Conservation (phyloP, 2,329 filamentous ascomycete genomes). For the Talaromyces sp. region DNA sequence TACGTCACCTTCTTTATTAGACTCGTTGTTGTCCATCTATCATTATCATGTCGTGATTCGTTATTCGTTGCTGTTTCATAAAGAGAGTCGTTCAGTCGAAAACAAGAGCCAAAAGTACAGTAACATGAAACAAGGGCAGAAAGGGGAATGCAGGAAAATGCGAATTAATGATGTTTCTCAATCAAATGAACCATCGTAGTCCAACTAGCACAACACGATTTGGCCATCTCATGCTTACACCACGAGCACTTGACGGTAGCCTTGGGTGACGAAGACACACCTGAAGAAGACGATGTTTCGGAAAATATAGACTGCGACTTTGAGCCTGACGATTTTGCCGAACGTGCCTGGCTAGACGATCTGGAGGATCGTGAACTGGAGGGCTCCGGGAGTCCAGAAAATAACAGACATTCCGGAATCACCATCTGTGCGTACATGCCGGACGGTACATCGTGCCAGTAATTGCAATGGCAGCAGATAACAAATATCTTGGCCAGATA, state of each 20-base stretch:
- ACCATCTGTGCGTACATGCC: conserved; percentile 17
- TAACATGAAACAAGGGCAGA: not conserved
- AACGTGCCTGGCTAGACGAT: conserved; percentile 9
- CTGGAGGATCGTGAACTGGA: conserved; percentile 5
- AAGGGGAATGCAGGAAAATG: not conserved
- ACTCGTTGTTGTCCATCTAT: not conserved
- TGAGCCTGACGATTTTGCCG: not conserved
- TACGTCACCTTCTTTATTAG: not conserved
- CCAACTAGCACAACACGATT: conserved; percentile 16
- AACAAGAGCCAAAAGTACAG: not conserved
- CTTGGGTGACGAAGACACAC: conserved; percentile 1
- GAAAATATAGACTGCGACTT: conserved; percentile 1
- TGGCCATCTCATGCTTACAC: conserved; percentile 16
- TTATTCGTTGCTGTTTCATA: not conserved
- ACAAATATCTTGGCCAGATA: conserved; percentile 18
- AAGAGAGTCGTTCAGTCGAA: not conserved
- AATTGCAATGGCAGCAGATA: conserved; percentile 16
- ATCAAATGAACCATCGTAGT: conserved; percentile 18
- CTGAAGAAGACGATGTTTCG: not conserved
- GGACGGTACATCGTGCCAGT: conserved; percentile 18
- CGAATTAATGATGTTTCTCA: conserved; percentile 14
- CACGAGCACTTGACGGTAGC: conserved; percentile 13
- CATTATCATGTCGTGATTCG: not conserved
- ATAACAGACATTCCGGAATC: conserved; percentile 13
- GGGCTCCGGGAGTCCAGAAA: conserved; percentile 2